Evolutionary conservation across 352 stramenopile species (phyloP).

Genomic region (Aphanomyces cochlioides): DNA sequence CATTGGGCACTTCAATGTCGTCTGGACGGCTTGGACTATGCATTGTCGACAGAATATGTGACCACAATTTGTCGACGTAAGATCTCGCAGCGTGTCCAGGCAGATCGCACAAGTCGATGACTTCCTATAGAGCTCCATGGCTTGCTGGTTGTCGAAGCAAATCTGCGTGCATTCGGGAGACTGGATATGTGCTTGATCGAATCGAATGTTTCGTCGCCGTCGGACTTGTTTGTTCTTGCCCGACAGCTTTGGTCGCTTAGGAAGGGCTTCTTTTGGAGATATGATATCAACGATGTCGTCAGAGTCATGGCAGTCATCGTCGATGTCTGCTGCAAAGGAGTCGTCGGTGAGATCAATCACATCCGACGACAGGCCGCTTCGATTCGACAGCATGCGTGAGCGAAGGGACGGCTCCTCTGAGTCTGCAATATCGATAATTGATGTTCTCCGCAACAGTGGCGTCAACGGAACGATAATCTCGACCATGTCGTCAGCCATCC

Average conservation of each 20-base stretch:
- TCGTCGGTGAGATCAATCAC: too few species aligned
- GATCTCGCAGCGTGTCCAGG: conserved; percentile 13
- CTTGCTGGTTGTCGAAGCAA: conserved; percentile 27
- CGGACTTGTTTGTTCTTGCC: neutral
- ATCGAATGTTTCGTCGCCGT: conserved; percentile 3
- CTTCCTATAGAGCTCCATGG: conserved; percentile 16
- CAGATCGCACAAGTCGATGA: conserved; percentile 20
- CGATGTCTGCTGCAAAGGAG: too few species aligned
- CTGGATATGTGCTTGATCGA: conserved; percentile 16
- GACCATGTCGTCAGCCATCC: too few species aligned
- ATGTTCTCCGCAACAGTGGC: too few species aligned
- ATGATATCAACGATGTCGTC: too few species aligned
- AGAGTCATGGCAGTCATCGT: too few species aligned
- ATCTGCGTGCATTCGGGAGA: conserved; percentile 29
- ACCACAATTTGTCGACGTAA: conserved; percentile 25
- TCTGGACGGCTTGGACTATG: conserved; percentile 1
- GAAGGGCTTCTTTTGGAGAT: neutral
- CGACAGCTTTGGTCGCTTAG: conserved; percentile 5
- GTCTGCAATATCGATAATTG: too few species aligned
- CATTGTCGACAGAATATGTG: conserved; percentile 22
- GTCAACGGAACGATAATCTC: too few species aligned
- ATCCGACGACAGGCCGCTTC: too few species aligned
- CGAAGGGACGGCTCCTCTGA: too few species aligned
- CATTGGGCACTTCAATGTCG: conserved; percentile 18
- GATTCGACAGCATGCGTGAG: too few species aligned